Evolutionary conservation across 140 eudicot genomes (phyloP).

Genomic region (Ambrosia hybrid): DNA sequence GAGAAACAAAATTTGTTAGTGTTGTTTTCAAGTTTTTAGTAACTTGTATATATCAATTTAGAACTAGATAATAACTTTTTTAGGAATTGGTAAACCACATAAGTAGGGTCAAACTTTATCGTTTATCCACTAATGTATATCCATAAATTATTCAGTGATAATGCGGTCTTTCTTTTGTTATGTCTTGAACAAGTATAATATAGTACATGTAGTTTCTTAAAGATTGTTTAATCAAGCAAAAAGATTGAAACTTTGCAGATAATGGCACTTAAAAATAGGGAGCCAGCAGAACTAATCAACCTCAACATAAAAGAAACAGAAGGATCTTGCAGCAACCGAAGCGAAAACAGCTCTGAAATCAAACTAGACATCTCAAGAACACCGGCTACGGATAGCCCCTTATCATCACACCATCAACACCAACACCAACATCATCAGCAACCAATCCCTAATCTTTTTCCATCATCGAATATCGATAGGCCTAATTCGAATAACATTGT

Average conservation of each 20-base stretch:
- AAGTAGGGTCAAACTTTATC: constrained; percentile 18
- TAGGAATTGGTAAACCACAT: constrained; percentile 6
- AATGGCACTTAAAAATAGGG: constrained; percentile 73
- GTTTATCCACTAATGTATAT: constrained; percentile 20
- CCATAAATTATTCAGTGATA: constrained; percentile 9
- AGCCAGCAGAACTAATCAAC: constrained; percentile 83
- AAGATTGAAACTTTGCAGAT: constrained; percentile 49
- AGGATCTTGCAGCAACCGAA: constrained; percentile 82
- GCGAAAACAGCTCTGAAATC: constrained; percentile 92
- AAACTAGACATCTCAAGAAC: constrained; percentile 70
- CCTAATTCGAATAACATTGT: constrained; percentile 36
- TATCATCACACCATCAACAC: constrained; percentile 48
- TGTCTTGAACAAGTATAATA: constrained; percentile 2
- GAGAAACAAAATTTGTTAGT: not conserved
- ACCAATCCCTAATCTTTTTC: constrained; percentile 45
- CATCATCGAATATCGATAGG: constrained; percentile 45
- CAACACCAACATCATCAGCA: constrained; percentile 36
- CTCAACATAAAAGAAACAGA: constrained; percentile 92
- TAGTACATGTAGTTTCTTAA: not conserved
- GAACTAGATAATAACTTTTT: constrained; percentile 1
- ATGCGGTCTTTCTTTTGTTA: constrained; percentile 19
- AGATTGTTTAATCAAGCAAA: constrained; percentile 21
- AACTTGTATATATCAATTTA: not conserved
- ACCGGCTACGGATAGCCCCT: constrained; percentile 65
- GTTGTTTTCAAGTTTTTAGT: not conserved